Evolutionary conservation across 208 protist species (phyloP).

Genomic region (Herpetomonas samuelpessoai): DNA sequence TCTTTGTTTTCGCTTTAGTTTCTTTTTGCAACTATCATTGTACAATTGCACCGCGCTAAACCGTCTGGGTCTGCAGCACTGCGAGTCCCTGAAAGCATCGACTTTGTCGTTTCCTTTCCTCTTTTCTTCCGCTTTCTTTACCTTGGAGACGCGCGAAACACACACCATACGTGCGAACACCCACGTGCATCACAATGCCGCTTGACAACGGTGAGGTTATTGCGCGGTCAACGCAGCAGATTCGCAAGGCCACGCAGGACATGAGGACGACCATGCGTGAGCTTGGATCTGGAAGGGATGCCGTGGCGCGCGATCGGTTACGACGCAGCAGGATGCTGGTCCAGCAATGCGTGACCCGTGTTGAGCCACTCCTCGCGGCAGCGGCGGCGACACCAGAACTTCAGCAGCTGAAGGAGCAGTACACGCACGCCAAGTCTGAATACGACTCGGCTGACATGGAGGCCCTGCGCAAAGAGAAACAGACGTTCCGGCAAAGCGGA

Average conservation of each 20-base stretch:
- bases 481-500: constrained; percentile 40
- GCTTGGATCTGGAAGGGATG: constrained; percentile 53
- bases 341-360: constrained; percentile 40
- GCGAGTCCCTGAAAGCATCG: too few species aligned
- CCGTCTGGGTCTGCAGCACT: too few species aligned
- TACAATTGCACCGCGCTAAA: too few species aligned
- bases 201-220: constrained; percentile 56
- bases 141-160: too few species aligned
- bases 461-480: constrained; percentile 45
- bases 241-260: constrained; percentile 47
- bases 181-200: constrained; percentile 27
- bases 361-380: constrained; percentile 15
- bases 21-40: neutral
- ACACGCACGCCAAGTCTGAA: constrained; percentile 23
- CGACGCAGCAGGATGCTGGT: constrained; percentile 43
- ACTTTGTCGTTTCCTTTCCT: too few species aligned
- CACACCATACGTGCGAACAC: too few species aligned
- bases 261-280: constrained; percentile 38
- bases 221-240: constrained; percentile 48
- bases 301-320: constrained; percentile 52
- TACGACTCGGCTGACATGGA: constrained; percentile 53
- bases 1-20: neutral
- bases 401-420: constrained; percentile 33
- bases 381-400: constrained; percentile 20
- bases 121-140: too few species aligned